A percentile compares a stretch with the other conserved stretches of the same genome.
These are phyloP conservation scores for Cytidiella melzeri DNA, from an alignment of 768 basidiomycete species.

Conservation along the genomic window DNA sequence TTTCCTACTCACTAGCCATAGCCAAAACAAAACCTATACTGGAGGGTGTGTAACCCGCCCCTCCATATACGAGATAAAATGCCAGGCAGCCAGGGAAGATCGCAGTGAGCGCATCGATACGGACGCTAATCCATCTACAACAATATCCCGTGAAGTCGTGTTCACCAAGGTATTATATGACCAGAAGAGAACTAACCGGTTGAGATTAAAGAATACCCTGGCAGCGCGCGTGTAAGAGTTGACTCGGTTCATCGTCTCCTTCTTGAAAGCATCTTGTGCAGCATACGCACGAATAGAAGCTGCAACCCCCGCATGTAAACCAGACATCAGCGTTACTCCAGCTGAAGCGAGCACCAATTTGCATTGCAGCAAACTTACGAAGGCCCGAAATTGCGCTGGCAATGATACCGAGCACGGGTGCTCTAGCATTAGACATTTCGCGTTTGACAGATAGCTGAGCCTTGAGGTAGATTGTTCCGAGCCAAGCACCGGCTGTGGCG, in stretches of 20 bases:
- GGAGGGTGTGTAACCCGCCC: conserved; percentile 36
- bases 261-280: conserved; percentile 40
- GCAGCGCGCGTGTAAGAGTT: conserved; percentile 40
- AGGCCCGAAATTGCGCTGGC: conserved; percentile 49
- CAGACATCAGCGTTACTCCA: too few relatives aligned
- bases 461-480: conserved; percentile 50
- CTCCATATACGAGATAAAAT: conserved; percentile 46
- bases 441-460: conserved; percentile 56
- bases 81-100: conserved; percentile 45
- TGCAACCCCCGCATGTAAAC: too few relatives aligned
- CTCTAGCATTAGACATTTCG: conserved; percentile 46
- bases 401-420: conserved; percentile 47
- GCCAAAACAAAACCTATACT: conserved; percentile 35
- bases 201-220: conserved; percentile 44
- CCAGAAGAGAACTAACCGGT: conserved; percentile 31
- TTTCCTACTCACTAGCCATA: conserved; percentile 34
- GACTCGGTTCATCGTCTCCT: conserved; percentile 37
- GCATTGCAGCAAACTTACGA: conserved; percentile 24
- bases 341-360: too few relatives aligned
- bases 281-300: conserved; percentile 52
- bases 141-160: too few relatives aligned
- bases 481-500: conserved; percentile 34
- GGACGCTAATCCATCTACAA: conserved; percentile 28
- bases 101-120: conserved; percentile 53
- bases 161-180: too few relatives aligned